Evolutionary conservation across 2,329 filamentous ascomycete genomes (phyloP).

Genomic region (Cladophialophora yegresii): DNA sequence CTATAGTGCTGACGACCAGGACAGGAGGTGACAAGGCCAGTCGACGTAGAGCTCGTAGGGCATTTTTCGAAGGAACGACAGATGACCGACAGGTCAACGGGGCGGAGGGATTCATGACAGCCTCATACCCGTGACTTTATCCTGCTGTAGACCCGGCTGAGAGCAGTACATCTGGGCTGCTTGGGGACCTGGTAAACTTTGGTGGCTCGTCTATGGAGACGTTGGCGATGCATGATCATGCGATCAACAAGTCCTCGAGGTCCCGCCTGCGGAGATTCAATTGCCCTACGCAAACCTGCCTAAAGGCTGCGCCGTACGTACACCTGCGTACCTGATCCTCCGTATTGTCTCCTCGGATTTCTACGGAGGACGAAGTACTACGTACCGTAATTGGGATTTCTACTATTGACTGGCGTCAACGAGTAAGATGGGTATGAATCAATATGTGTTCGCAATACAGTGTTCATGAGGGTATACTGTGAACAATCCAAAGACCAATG

Average conservation of each 20-base stretch:
- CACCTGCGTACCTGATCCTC: not conserved
- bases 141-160: not conserved
- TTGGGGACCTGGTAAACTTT: not conserved
- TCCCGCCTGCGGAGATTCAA: conserved; percentile 3
- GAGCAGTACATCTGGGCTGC: not conserved
- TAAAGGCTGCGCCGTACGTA: not conserved
- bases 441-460: not conserved
- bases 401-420: not conserved
- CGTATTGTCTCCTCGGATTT: not conserved
- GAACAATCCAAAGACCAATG: not conserved
- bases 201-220: not conserved
- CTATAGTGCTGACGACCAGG: conserved; percentile 39
- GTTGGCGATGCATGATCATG: not conserved
- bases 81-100: conserved; percentile 7
- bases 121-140: not conserved
- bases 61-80: conserved; percentile 48
- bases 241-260: not conserved
- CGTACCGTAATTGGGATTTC: too few species aligned
- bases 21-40: conserved; percentile 40
- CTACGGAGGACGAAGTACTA: too few species aligned
- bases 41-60: conserved; percentile 47
- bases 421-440: not conserved
- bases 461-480: not conserved
- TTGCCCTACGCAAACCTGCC: not conserved
- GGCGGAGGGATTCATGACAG: conserved; percentile 15